Conservation (phyloP, 306 rosid genomes). For the Canavalia gladiata region DNA sequence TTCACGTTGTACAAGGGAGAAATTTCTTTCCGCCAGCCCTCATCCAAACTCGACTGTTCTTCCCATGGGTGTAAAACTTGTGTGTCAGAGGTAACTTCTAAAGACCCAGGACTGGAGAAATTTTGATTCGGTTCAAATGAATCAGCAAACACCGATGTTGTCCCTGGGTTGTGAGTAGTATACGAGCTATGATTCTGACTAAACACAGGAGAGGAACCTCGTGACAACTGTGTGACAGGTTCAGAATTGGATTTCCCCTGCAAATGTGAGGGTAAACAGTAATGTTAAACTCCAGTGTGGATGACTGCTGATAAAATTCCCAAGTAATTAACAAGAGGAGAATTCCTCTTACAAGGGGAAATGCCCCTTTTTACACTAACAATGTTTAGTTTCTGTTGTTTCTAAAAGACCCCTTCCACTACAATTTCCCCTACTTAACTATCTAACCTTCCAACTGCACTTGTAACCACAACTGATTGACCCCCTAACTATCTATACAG, state of each 20-base stretch:
- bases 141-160: conserved; percentile 56
- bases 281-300: conserved; percentile 31
- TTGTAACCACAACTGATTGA: background rate
- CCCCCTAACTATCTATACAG: background rate
- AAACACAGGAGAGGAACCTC: conserved; percentile 57
- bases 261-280: conserved; percentile 46
- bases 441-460: background rate
- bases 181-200: conserved; percentile 57
- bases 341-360: background rate
- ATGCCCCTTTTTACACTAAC: conserved; percentile 5
- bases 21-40: conserved; percentile 49
- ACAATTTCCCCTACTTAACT: conserved; percentile 1
- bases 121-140: conserved; percentile 65
- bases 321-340: background rate
- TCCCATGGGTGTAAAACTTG: conserved; percentile 74
- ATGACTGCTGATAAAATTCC: conserved; percentile 16
- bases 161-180: conserved; percentile 58
- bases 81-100: conserved; percentile 73
- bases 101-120: conserved; percentile 73
- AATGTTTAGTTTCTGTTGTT: background rate
- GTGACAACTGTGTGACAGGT: conserved; percentile 54
- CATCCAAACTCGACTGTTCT: conserved; percentile 79
- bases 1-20: conserved; percentile 32
- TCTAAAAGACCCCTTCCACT: background rate
- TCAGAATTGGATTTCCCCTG: conserved; percentile 69